These are phyloP conservation scores for Linum usitatissimum DNA, from an alignment of 345 rosid genomes.

Conservation along the genomic window DNA sequence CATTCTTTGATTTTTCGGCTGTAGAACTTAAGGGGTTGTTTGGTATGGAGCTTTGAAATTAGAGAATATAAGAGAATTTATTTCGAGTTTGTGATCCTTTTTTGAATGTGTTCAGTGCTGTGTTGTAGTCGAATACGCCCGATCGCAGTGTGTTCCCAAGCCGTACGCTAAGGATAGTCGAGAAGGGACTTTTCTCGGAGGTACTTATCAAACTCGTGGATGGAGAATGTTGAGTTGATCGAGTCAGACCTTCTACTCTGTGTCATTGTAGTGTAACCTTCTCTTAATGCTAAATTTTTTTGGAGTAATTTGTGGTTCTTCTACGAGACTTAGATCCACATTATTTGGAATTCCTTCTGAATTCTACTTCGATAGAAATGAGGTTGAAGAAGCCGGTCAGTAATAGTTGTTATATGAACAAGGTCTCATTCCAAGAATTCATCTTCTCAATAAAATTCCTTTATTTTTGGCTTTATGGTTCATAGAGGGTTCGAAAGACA, in stretches of 20 bases:
- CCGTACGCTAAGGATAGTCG: constrained; percentile 40
- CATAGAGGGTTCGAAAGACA: constrained; percentile 37
- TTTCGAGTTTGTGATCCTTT: background rate
- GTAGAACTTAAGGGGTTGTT: no score
- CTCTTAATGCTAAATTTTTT: background rate
- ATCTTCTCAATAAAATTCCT: background rate
- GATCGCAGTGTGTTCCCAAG: constrained; percentile 55
- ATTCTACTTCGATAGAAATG: constrained; percentile 54
- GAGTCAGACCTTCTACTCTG: background rate
- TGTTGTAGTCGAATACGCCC: constrained; percentile 62
- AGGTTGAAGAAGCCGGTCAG: constrained; percentile 54
- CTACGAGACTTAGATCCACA: constrained; percentile 37
- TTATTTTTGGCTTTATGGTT: background rate
- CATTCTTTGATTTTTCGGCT: no score
- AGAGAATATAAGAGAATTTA: no score
- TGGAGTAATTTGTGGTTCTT: background rate
- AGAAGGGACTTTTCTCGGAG: constrained; percentile 51
- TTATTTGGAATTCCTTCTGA: constrained; percentile 65
- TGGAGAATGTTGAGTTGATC: background rate
- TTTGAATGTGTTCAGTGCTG: constrained; percentile 47
- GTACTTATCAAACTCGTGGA: constrained; percentile 9
- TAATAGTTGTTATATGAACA: background rate
- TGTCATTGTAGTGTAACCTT: background rate
- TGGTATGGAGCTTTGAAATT: no score
- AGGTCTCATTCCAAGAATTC: background rate